Evolutionary conservation across 768 basidiomycete species (phyloP), one percentile per base, ranked within the genome.

Genomic region (Amanita exitialis): DNA sequence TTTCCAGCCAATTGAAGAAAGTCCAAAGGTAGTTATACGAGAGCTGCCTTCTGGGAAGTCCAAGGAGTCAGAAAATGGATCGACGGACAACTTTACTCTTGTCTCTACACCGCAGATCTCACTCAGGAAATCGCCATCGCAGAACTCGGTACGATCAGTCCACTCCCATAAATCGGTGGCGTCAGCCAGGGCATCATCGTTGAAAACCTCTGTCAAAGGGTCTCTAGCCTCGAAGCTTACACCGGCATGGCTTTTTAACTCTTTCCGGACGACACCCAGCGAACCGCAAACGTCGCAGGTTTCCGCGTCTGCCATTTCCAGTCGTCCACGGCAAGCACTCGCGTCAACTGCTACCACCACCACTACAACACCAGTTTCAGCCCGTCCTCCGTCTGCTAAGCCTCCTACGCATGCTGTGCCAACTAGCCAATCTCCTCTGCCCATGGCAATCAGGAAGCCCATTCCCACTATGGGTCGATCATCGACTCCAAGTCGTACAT

Each of bases 231-330:
- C 85, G 2, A 86, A 80, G 58, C 71, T 87, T 36, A 70, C 86
- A 1, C 78, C 86, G 1, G 74, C 83, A n/a, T 90, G 88, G 88
- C 64, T 90, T 9, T 83, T 88, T 64, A 86, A 81, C 58, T 77
- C 82, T 4, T 90, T 90, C 63, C 71, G 85, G 30, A 80, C 76
- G 52, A 76, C 71, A 0, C 71, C 75, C 6, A 78, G 75, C 55
- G 82, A 86, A 61, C 74, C 83, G 1, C 80, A 84, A 56, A 80
- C 79, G 1, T 75, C 75, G 2, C 66, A 76, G 12, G 69, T 78
- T 4, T 77, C 77, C 25, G 79, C 73, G 2, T 74, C 77, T 3
- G 73, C 75, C 3, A 71, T 69, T 1, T 62, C 73, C 6, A 56
- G 62, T 54, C 58, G 55, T 13, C 51, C 63, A 21, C 34, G 16